These are phyloP conservation scores for Cladosporium halotolerans DNA, from an alignment of 2,329 filamentous ascomycete species.

Conservation along the genomic window DNA sequence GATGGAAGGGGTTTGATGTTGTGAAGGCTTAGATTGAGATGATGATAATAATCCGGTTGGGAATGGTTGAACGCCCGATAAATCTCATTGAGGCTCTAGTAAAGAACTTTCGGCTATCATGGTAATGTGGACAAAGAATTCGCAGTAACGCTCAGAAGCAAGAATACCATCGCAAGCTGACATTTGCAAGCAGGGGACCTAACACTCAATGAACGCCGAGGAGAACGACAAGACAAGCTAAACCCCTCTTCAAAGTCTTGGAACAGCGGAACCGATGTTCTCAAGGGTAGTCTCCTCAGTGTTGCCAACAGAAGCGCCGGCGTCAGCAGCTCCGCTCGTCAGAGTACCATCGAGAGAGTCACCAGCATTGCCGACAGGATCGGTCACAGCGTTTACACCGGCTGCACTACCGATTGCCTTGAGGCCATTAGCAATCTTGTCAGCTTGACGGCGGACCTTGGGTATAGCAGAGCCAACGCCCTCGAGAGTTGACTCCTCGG, in stretches of 20 bases:
- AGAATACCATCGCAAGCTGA: no score
- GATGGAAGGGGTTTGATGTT: constrained; percentile 28
- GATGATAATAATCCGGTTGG: no score
- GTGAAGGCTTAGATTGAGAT: background rate
- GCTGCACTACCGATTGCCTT: constrained; percentile 14
- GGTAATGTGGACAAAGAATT: background rate
- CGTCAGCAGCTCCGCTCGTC: constrained; percentile 16
- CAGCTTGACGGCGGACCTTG: constrained; percentile 16
- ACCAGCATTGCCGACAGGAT: constrained; percentile 1
- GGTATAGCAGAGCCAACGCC: constrained; percentile 9
- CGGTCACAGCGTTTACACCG: constrained; percentile 10
- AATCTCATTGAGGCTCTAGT: background rate
- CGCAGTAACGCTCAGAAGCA: background rate
- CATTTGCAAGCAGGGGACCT: no score
- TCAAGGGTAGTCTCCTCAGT: constrained; percentile 17
- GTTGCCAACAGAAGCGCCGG: constrained; percentile 14
- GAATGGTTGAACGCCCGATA: no score
- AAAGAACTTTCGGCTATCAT: background rate
- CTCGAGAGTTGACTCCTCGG: constrained; percentile 12
- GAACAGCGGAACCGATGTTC: constrained; percentile 11
- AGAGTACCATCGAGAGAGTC: constrained; percentile 16
- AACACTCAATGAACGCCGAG: no score
- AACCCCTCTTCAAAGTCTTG: background rate
- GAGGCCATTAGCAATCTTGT: constrained; percentile 22
- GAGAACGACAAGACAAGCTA: no score